phyloP scores from a whole-genome alignment of 2,329 filamentous ascomycete genomes.

The Claviceps africana region DNA sequence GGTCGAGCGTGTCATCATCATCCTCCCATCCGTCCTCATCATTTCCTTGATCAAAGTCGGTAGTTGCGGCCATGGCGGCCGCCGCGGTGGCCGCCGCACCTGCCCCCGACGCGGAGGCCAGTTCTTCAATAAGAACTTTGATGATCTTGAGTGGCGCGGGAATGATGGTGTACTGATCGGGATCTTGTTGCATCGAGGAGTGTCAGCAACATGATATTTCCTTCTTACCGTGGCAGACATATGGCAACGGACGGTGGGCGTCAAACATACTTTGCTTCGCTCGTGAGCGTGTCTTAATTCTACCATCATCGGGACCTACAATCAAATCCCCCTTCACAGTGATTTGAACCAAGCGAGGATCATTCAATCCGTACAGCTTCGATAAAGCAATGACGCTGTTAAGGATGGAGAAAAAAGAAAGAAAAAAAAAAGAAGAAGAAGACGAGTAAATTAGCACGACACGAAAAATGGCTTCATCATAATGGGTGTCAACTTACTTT shows the following conservation, averaged over 20 bases:
- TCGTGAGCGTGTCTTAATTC: conserved; percentile 89
- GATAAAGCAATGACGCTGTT: conserved; percentile 76
- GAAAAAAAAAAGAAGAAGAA: conserved; percentile 10
- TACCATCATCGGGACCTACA: conserved; percentile 54
- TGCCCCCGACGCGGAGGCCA: conserved; percentile 65
- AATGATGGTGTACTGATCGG: conserved; percentile 78
- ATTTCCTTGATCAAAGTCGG: conserved; percentile 47
- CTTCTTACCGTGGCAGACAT: background rate
- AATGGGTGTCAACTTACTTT: conserved; percentile 50
- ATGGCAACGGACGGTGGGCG: background rate
- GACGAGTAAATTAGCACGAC: background rate
- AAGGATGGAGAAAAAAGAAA: conserved; percentile 9
- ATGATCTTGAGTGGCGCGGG: conserved; percentile 86
- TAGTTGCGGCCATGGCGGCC: conserved; percentile 43
- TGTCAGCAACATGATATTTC: background rate
- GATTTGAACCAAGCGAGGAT: conserved; percentile 62
- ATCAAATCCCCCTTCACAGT: conserved; percentile 88
- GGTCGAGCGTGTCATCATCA: conserved; percentile 59
- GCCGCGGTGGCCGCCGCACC: conserved; percentile 46
- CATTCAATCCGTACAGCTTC: conserved; percentile 78
- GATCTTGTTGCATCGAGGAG: conserved; percentile 37
- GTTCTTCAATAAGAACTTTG: conserved; percentile 88
- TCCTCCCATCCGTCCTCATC: conserved; percentile 87
- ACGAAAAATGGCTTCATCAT: background rate
- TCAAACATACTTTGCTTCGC: conserved; percentile 57